Evolutionary conservation across 2,329 filamentous ascomycete species (phyloP).

Genomic region (Ceratocystis colombiana): DNA sequence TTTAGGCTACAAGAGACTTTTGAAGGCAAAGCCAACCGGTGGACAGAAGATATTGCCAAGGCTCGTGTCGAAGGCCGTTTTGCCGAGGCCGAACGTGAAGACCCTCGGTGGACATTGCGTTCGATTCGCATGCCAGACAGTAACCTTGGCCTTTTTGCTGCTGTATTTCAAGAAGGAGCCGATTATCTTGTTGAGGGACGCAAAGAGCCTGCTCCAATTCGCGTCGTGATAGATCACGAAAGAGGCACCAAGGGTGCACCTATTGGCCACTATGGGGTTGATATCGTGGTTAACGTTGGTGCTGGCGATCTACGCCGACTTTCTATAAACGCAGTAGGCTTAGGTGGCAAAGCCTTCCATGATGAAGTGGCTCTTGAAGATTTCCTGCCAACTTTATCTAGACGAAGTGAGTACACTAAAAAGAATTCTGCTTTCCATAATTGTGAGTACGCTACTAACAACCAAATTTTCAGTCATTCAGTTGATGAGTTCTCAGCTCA

Average conservation of each 20-base stretch:
- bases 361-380: constrained; percentile 65
- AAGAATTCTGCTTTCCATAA: background rate
- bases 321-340: constrained; percentile 46
- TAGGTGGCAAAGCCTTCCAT: constrained; percentile 59
- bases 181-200: constrained; percentile 53
- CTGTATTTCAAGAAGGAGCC: constrained; percentile 61
- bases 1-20: constrained; percentile 66
- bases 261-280: constrained; percentile 57
- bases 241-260: constrained; percentile 56
- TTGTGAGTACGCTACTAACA: constrained; percentile 2
- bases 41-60: constrained; percentile 77
- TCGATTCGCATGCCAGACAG: constrained; percentile 54
- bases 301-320: constrained; percentile 42
- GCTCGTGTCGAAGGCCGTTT: constrained; percentile 79
- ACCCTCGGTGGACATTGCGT: constrained; percentile 68
- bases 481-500: constrained; percentile 60
- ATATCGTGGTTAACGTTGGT: constrained; percentile 57
- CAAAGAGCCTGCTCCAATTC: constrained; percentile 56
- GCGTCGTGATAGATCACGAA: constrained; percentile 62
- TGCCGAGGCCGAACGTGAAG: constrained; percentile 70
- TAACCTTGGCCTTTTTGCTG: constrained; percentile 51
- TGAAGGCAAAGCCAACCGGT: constrained; percentile 64
- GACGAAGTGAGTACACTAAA: constrained; percentile 48
- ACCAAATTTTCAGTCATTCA: constrained; percentile 49
- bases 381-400: constrained; percentile 63